phyloP scores from a whole-genome alignment of 768 basidiomycete species.

The Ramaria sp. region DNA sequence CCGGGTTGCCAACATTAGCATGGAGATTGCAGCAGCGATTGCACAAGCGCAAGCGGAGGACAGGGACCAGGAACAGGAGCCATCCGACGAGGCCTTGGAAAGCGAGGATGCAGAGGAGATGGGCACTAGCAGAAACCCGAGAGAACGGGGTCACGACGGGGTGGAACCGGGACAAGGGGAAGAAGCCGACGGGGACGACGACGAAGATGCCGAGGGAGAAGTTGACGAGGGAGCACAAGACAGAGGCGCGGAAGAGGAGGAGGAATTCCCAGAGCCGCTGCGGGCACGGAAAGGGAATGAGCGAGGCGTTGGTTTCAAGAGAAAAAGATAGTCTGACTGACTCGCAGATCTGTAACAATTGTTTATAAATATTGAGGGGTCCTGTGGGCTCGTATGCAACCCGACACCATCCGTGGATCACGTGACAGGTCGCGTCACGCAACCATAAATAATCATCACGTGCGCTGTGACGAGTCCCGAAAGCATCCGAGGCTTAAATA shows the following conservation, averaged over 20 bases:
- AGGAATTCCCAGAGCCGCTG: constrained; percentile 58
- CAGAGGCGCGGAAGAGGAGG: constrained; percentile 36
- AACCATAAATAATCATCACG: too few relatives aligned
- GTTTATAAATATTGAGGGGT: too few relatives aligned
- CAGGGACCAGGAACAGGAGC: constrained; percentile 11
- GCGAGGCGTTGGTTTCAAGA: constrained; percentile 42
- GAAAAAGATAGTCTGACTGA: constrained; percentile 49
- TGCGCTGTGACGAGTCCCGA: not conserved
- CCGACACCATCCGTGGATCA: too few relatives aligned
- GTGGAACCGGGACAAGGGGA: constrained; percentile 22
- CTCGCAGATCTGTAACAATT: not conserved
- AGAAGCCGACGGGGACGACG: constrained; percentile 21
- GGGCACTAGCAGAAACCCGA: not conserved
- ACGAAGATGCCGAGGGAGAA: constrained; percentile 21
- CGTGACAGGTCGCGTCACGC: too few relatives aligned
- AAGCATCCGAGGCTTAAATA: not conserved
- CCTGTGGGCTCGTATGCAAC: too few relatives aligned
- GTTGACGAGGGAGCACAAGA: not conserved
- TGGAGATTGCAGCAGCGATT: constrained; percentile 71
- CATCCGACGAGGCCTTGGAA: constrained; percentile 46
- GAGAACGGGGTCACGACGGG: constrained; percentile 8
- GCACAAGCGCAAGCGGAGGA: constrained; percentile 51
- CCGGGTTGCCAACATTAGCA: constrained; percentile 67
- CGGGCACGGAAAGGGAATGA: constrained; percentile 59
- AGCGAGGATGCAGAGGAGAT: constrained; percentile 22